Conservation (phyloP, 2,329 filamentous ascomycete genomes). For the Pestalotiopsis sp. region DNA sequence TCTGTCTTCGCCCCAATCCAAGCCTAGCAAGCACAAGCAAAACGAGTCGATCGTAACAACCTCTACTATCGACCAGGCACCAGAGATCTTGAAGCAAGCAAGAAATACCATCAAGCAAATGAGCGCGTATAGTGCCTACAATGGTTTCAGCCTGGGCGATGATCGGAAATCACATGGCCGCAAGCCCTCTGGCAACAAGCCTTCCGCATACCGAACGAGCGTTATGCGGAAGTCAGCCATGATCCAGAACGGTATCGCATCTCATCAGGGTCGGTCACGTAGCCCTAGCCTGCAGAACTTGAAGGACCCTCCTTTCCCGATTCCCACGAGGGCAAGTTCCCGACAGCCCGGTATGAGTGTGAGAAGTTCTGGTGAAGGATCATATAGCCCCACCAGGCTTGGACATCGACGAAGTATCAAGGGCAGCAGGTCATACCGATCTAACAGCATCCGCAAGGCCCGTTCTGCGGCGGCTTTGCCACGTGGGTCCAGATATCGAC, state of each 20-base stretch:
- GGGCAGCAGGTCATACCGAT: slow-evolving; percentile 48
- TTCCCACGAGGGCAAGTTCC: slow-evolving; percentile 87
- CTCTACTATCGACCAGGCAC: slow-evolving; percentile 44
- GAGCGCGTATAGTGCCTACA: slow-evolving; percentile 45
- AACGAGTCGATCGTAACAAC: slow-evolving; percentile 42
- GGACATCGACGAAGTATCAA: slow-evolving; percentile 54
- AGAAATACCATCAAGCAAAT: slow-evolving; percentile 37
- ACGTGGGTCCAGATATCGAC: slow-evolving; percentile 51
- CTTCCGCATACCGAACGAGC: slow-evolving; percentile 49
- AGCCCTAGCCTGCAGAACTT: slow-evolving; percentile 67
- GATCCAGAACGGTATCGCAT: slow-evolving; percentile 77
- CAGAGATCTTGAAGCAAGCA: slow-evolving; percentile 22
- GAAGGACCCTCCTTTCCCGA: slow-evolving; percentile 81
- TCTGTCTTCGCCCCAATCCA: slow-evolving; percentile 64
- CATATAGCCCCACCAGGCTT: slow-evolving; percentile 71
- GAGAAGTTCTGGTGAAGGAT: slow-evolving; percentile 71
- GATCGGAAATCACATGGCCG: slow-evolving; percentile 26
- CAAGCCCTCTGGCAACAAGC: slow-evolving; percentile 42
- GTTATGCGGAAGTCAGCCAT: slow-evolving; percentile 78
- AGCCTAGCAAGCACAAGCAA: slow-evolving; percentile 40
- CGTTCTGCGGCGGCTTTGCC: slow-evolving; percentile 79
- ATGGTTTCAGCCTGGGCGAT: slow-evolving; percentile 41
- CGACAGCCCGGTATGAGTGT: slow-evolving; percentile 68
- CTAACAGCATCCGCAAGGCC: slow-evolving; percentile 75
- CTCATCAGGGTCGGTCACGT: slow-evolving; percentile 64